Base-by-base conservation (phyloP, 768 basidiomycete genomes). In the Dentipellis fragilis region DNA sequence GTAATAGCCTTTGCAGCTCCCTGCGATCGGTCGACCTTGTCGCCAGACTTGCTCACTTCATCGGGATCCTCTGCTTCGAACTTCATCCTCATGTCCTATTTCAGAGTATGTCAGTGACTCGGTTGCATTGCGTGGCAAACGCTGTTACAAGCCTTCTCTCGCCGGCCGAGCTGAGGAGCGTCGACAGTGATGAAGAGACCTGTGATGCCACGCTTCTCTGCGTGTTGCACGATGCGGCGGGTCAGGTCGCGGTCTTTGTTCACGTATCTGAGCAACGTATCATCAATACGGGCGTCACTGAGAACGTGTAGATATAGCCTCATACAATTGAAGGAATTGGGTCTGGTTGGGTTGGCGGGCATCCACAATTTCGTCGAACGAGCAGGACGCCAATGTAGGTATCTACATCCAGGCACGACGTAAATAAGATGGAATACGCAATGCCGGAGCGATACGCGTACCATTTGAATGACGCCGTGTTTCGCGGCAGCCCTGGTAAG, bases 151-250 rank as follows among this genome's bases (percentile, higher is more conserved):
- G 77, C 83, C 72, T 94, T 93, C 68, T 95, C 93, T 57, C 94
- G 80, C 11, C 93, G 81, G 46, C 95, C 95, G 10, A 98, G 83
- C 62, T 96, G 93, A 6, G 95, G 95, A 0, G 95, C 95, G 71
- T 98, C 95, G 23, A 98, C 95, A 0, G 95, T 97, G 67, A 98
- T 96, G 70, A 98, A 97, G 11, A 98, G 73, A 3, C 79, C 95
- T 68, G 93, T 94, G 65, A 99, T 80, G 2, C 95, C 95, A 23
- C 93, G 81, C 59, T 78, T 73, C 69, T 94, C 93, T 1, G 96
- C 96, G 60, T 95, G 90, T 62, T 89, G 82, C 0, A 98, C 89
- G 52, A 93, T 82, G 56, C 84, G 81, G 68, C 86, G 84, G 5
- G 94, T 96, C 57, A 92, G 82, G 34, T 77, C 78, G 12, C 92